A percentile compares a stretch with the other conserved stretches of the same genome.
These are phyloP conservation scores for Triadica sebifera DNA, from an alignment of 345 rosid genomes.

Conservation along the genomic window DNA sequence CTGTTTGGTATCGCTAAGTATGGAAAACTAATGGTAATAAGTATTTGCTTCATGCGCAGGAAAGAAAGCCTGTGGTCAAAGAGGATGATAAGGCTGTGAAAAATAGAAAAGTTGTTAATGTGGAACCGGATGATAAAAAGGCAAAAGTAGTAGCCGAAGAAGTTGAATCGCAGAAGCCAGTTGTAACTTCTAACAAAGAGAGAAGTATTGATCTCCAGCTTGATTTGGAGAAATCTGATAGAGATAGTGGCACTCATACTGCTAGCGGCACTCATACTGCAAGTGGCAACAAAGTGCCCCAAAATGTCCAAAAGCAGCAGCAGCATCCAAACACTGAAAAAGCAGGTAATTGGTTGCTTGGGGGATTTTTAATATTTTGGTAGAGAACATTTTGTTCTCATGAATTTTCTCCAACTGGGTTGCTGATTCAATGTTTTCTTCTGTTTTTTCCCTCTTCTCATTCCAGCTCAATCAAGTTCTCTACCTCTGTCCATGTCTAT, in stretches of 20 bases:
- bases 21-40: slow-evolving; percentile 10
- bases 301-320: slow-evolving; percentile 53
- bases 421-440: slow-evolving; percentile 10
- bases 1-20: not conserved
- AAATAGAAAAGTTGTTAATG: slow-evolving; percentile 33
- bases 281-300: slow-evolving; percentile 38
- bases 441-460: not conserved
- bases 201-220: slow-evolving; percentile 67
- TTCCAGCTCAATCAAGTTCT: slow-evolving; percentile 63
- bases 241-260: slow-evolving; percentile 21
- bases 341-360: slow-evolving; percentile 38
- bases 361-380: not conserved
- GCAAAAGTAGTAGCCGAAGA: slow-evolving; percentile 35
- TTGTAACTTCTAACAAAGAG: slow-evolving; percentile 34
- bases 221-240: slow-evolving; percentile 79
- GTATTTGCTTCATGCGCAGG: slow-evolving; percentile 41
- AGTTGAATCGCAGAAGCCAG: slow-evolving; percentile 49
- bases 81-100: slow-evolving; percentile 44
- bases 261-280: not conserved
- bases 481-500: slow-evolving; percentile 69
- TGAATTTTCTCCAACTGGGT: not conserved
- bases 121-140: slow-evolving; percentile 51
- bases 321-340: slow-evolving; percentile 49
- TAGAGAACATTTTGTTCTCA: slow-evolving; percentile 5
- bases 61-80: slow-evolving; percentile 43